Percentiles rank a stretch among this genome's conserved stretches.
phyloP scores from a whole-genome alignment of 441 rosid genomes.

The Gossypium davidsonii region DNA sequence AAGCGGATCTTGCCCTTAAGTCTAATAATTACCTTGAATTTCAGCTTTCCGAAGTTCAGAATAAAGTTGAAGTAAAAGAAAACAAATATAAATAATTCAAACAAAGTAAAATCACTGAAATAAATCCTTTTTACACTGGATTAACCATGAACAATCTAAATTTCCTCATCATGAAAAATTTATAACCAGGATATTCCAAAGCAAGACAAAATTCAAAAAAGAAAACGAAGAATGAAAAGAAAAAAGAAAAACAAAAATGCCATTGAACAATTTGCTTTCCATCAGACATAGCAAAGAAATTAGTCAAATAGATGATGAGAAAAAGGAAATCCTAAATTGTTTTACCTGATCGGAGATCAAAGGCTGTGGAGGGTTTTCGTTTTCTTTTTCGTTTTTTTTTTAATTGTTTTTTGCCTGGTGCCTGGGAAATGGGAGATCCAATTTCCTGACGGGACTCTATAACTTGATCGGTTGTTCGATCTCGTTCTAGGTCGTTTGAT shows the following conservation, averaged over 20 bases:
- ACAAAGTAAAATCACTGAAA: neutral
- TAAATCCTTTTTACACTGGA: neutral
- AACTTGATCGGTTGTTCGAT: neutral
- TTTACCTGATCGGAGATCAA: slow-evolving; percentile 27
- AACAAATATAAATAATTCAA: neutral
- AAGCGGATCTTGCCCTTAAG: neutral
- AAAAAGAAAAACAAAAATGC: neutral
- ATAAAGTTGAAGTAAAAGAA: neutral
- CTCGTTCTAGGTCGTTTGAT: neutral
- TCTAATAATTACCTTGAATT: neutral
- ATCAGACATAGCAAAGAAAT: neutral
- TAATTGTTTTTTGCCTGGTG: neutral
- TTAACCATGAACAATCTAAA: neutral
- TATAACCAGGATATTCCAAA: neutral
- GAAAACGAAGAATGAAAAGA: neutral
- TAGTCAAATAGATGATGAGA: neutral
- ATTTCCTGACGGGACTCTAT: slow-evolving; percentile 1
- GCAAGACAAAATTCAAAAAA: neutral
- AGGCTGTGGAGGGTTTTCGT: neutral
- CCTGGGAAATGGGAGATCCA: slow-evolving; percentile 24
- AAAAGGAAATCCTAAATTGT: neutral
- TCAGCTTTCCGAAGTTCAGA: neutral
- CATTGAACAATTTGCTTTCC: neutral
- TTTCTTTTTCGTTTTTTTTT: no score
- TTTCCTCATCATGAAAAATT: neutral